phyloP scores from a whole-genome alignment of 2,329 filamentous ascomycete species.

The Zymoseptoria tritici region DNA sequence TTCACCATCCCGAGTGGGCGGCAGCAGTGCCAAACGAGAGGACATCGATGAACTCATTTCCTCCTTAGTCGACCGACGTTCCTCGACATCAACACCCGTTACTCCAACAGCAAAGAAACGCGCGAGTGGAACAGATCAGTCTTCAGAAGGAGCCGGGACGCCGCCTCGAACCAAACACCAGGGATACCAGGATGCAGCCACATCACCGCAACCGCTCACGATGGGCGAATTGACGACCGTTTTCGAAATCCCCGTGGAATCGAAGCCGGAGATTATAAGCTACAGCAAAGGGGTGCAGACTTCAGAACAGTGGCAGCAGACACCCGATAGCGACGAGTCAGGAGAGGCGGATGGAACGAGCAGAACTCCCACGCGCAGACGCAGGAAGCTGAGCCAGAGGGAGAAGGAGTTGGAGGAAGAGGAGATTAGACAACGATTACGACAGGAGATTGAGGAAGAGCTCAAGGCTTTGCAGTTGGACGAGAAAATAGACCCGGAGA shows the following conservation, averaged over 20 bases:
- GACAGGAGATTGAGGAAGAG: conserved; percentile 89
- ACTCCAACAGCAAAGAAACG: conserved; percentile 24
- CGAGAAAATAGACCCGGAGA: conserved; percentile 38
- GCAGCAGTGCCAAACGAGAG: conserved; percentile 50
- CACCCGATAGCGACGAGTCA: conserved; percentile 47
- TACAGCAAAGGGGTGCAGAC: conserved; percentile 98
- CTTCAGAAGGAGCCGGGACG: conserved; percentile 17
- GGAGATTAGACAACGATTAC: conserved; percentile 74
- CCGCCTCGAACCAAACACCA: conserved; percentile 24
- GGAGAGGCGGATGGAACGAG: conserved; percentile 56
- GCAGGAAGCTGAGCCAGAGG: conserved; percentile 69
- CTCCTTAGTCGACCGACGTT: conserved; percentile 64
- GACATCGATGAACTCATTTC: conserved; percentile 80
- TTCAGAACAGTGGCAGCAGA: conserved; percentile 56
- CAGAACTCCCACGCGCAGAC: conserved; percentile 43
- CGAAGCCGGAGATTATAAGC: conserved; percentile 69
- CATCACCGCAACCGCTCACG: conserved; percentile 61
- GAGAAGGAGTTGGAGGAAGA: conserved; percentile 73
- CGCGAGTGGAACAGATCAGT: conserved; percentile 19
- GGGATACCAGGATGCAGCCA: conserved; percentile 30
- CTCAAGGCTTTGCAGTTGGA: conserved; percentile 59
- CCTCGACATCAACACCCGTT: conserved; percentile 18
- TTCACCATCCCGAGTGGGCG: conserved; percentile 58
- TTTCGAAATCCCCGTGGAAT: conserved; percentile 67
- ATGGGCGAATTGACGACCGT: conserved; percentile 68